Conservation (phyloP, 1,139 yeast species). For the Pichia sp. region DNA sequence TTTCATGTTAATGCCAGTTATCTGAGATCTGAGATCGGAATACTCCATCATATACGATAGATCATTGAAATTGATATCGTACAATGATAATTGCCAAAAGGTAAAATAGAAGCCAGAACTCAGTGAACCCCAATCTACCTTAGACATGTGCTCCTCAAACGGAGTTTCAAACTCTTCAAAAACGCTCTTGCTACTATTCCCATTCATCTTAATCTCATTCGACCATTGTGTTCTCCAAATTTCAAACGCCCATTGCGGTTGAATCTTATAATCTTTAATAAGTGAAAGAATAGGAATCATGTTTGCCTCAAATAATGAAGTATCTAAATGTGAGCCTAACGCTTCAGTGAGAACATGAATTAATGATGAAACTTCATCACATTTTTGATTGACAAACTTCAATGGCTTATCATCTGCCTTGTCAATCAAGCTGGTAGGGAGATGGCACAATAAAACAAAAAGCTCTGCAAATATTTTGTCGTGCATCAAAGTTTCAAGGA, state of each 20-base stretch:
- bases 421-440: slow-evolving; percentile 41
- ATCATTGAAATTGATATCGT: slow-evolving; percentile 61
- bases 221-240: slow-evolving; percentile 60
- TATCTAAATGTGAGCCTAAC: slow-evolving; percentile 47
- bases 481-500: slow-evolving; percentile 46
- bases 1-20: slow-evolving; percentile 35
- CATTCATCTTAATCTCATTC: slow-evolving; percentile 21
- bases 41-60: slow-evolving; percentile 49
- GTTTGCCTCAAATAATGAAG: slow-evolving; percentile 33
- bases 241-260: slow-evolving; percentile 70
- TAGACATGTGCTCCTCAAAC: slow-evolving; percentile 26
- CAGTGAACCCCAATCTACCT: slow-evolving; percentile 37
- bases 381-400: slow-evolving; percentile 65
- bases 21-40: slow-evolving; percentile 36
- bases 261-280: slow-evolving; percentile 45
- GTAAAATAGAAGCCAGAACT: slow-evolving; percentile 46
- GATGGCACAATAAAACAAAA: slow-evolving; percentile 57
- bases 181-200: slow-evolving; percentile 13
- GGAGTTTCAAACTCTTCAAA: slow-evolving; percentile 24
- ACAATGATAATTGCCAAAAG: slow-evolving; percentile 75
- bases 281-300: slow-evolving; percentile 48
- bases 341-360: slow-evolving; percentile 62
- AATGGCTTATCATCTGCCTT: slow-evolving; percentile 45
- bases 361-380: slow-evolving; percentile 67
- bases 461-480: slow-evolving; percentile 55